A percentile compares a stretch with the other conserved stretches of the same genome.
These are phyloP conservation scores for Ganoderma leucocontextum DNA, from an alignment of 1,284 basidiomycete species.

Conservation along the genomic window DNA sequence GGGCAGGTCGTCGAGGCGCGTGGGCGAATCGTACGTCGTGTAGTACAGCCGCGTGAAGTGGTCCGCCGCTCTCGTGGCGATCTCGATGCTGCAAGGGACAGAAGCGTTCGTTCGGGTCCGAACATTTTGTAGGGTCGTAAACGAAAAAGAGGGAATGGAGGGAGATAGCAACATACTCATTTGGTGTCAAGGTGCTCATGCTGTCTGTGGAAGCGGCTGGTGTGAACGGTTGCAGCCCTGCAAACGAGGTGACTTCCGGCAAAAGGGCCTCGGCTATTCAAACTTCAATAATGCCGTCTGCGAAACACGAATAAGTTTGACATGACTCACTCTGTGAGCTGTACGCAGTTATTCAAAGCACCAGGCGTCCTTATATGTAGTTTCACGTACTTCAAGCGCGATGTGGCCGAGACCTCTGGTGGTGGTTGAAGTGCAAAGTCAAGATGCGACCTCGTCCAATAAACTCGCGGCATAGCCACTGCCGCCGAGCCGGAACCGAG, in stretches of 20 bases:
- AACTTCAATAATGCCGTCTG: neutral
- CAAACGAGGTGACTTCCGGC: neutral
- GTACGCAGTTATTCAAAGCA: neutral
- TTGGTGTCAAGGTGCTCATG: slow-evolving; percentile 33
- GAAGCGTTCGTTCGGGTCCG: slow-evolving; percentile 15
- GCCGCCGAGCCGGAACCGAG: slow-evolving; percentile 3
- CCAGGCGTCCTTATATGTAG: neutral
- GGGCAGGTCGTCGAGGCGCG: slow-evolving; percentile 72
- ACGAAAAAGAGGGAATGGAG: slow-evolving; percentile 6
- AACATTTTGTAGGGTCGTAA: neutral
- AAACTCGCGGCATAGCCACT: slow-evolving; percentile 19
- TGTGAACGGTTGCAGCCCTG: neutral
- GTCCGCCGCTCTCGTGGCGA: slow-evolving; percentile 82
- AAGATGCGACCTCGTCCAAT: slow-evolving; percentile 9
- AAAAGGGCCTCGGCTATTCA: slow-evolving; percentile 3
- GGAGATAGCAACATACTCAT: slow-evolving; percentile 35
- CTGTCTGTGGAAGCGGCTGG: neutral
- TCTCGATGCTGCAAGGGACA: slow-evolving; percentile 67
- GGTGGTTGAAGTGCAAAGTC: slow-evolving; percentile 14
- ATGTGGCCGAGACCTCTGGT: neutral
- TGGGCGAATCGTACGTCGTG: slow-evolving; percentile 77
- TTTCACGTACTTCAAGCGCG: neutral
- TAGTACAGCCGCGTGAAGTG: slow-evolving; percentile 83
- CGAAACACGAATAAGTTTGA: slow-evolving; percentile 4
- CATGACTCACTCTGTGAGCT: neutral